Conservation (phyloP, 2,329 filamentous ascomycete species). For the Ceratocystis cacaofunesta region DNA sequence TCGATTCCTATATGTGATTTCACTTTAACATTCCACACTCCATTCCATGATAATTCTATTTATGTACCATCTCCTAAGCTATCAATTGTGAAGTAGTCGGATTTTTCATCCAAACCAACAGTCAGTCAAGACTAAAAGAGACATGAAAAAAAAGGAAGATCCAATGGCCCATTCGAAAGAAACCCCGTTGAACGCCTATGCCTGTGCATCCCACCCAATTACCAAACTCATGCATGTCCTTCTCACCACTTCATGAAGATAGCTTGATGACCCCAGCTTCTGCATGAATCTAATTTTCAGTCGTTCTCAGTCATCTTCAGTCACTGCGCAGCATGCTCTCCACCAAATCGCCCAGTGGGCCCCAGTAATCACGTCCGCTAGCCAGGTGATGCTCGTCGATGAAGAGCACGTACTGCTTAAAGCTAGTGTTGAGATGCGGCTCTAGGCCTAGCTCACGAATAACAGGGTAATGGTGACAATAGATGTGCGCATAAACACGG, state of each 20-base stretch:
- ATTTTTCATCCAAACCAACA: background rate
- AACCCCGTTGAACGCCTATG: slow-evolving; percentile 5
- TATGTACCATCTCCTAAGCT: background rate
- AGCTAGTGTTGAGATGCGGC: slow-evolving; percentile 94
- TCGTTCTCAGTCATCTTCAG: slow-evolving; percentile 26
- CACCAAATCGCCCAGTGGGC: slow-evolving; percentile 83
- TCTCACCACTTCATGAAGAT: slow-evolving; percentile 1
- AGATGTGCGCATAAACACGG: slow-evolving; percentile 96
- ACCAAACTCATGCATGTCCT: background rate
- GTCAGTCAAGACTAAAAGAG: slow-evolving; percentile 1
- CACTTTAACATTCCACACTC: background rate
- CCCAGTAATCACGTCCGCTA: slow-evolving; percentile 94
- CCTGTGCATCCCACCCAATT: background rate
- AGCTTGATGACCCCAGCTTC: background rate
- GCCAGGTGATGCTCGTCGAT: slow-evolving; percentile 91
- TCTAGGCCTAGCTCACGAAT: slow-evolving; percentile 89
- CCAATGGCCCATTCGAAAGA: background rate
- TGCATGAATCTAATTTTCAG: background rate
- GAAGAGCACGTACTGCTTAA: slow-evolving; percentile 99
- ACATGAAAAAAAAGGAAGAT: slow-evolving; percentile 6
- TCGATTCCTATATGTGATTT: background rate
- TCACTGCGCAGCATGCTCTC: slow-evolving; percentile 97
- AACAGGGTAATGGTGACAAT: slow-evolving; percentile 98
- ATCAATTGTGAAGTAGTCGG: background rate
- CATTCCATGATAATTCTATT: background rate